Conservation (phyloP, 1,284 basidiomycete species). For the Cutaneotrichosporon dermatis region DNA sequence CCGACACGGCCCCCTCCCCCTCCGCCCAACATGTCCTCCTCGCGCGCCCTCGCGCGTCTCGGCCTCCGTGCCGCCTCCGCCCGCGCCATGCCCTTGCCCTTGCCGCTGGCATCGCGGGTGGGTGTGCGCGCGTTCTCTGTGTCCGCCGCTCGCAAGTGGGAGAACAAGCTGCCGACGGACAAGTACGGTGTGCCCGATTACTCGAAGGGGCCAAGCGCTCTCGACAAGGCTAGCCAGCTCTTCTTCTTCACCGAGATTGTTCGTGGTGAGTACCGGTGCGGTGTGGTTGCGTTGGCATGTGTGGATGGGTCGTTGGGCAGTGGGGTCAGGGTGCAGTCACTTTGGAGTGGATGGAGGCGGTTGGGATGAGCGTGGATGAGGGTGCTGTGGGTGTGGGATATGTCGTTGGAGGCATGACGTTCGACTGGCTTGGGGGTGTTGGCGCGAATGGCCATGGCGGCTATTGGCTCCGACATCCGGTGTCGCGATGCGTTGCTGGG, state of each 20-base stretch:
- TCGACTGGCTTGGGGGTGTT: too few relatives aligned
- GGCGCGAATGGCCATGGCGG: too few relatives aligned
- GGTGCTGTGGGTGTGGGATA: too few relatives aligned
- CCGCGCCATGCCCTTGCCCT: too few relatives aligned
- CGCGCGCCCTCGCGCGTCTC: conserved; percentile 19
- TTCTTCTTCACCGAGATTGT: conserved; percentile 99
- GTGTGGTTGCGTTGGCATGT: too few relatives aligned
- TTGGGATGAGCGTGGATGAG: too few relatives aligned
- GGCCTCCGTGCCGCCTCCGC: conserved; percentile 11
- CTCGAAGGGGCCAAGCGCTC: conserved; percentile 68
- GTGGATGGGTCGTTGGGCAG: too few relatives aligned
- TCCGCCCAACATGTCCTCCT: conserved; percentile 12
- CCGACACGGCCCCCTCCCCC: background rate
- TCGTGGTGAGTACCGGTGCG: conserved; percentile 60
- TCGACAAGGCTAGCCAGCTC: conserved; percentile 91
- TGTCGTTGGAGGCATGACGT: too few relatives aligned
- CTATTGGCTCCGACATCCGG: too few relatives aligned
- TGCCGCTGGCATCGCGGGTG: background rate
- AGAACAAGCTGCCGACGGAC: background rate
- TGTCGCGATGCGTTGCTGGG: too few relatives aligned
- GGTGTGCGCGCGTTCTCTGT: conserved; percentile 11
- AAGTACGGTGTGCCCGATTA: conserved; percentile 35
- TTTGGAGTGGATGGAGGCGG: too few relatives aligned
- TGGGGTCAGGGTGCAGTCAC: too few relatives aligned
- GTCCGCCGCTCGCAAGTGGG: conserved; percentile 1